Conservation (phyloP, 2,329 filamentous ascomycete species). For the Moelleriella libera region DNA sequence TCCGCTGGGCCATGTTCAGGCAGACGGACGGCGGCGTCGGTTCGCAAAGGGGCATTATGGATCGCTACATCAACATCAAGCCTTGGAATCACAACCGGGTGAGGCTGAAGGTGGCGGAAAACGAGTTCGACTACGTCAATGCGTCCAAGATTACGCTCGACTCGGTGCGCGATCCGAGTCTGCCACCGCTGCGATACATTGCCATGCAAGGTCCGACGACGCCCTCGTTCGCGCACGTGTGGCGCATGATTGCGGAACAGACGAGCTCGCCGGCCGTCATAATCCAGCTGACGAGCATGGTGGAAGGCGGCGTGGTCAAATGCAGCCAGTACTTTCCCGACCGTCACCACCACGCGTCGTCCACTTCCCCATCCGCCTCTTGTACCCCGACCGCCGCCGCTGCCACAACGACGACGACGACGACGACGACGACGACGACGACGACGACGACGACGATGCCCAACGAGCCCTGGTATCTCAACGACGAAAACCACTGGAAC, state of each 20-base stretch:
- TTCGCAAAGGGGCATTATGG: slow-evolving; percentile 30
- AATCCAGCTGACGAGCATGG: slow-evolving; percentile 86
- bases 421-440: not conserved
- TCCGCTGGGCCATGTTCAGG: slow-evolving; percentile 20
- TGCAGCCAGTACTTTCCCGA: slow-evolving; percentile 80
- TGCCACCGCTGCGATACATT: slow-evolving; percentile 52
- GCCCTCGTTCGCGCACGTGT: slow-evolving; percentile 66
- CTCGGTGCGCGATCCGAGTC: slow-evolving; percentile 21
- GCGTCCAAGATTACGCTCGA: slow-evolving; percentile 55
- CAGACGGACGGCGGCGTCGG: slow-evolving; percentile 12
- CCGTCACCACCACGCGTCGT: not conserved
- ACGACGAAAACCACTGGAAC: slow-evolving; percentile 48
- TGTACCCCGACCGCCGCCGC: not conserved
- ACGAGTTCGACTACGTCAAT: slow-evolving; percentile 67
- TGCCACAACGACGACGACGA: not conserved
- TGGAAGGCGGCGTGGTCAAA: slow-evolving; percentile 66
- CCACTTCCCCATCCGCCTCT: too few relatives aligned
- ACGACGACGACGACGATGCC: not conserved
- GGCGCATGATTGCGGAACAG: slow-evolving; percentile 91
- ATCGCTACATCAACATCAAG: slow-evolving; percentile 82
- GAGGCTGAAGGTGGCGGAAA: slow-evolving; percentile 62
- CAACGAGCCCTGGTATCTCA: slow-evolving; percentile 31
- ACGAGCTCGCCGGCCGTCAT: slow-evolving; percentile 59
- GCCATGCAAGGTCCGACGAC: slow-evolving; percentile 85
- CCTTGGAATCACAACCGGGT: slow-evolving; percentile 82